phyloP scores from a whole-genome alignment of 75 land plant genomes.

The Picea sitchensis region DNA sequence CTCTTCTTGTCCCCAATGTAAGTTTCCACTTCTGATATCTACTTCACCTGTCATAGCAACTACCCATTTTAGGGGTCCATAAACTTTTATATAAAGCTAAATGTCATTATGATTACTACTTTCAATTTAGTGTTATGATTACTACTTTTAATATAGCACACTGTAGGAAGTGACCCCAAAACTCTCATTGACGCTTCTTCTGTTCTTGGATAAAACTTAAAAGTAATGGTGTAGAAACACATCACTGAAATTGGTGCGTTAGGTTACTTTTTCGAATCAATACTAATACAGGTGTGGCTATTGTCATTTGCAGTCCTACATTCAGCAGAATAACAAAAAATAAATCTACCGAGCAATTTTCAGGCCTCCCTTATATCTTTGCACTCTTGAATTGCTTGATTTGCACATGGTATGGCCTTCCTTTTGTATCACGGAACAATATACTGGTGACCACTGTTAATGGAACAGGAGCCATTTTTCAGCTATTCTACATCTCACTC shows the following conservation, averaged over 20 bases:
- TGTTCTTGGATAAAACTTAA: background rate
- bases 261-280: background rate
- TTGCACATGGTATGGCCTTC: background rate
- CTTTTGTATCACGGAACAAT: background rate
- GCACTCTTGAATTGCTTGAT: conserved; percentile 25
- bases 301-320: conserved; percentile 58
- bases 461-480: background rate
- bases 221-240: too few species aligned
- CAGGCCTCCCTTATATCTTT: conserved; percentile 83
- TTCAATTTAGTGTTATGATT: too few species aligned
- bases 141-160: too few species aligned
- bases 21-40: conserved; percentile 20
- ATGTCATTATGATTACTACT: too few species aligned
- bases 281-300: background rate
- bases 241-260: background rate
- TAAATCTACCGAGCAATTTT: conserved; percentile 73
- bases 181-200: background rate
- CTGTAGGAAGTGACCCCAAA: background rate
- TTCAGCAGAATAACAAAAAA: conserved; percentile 62
- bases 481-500: background rate
- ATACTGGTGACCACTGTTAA: background rate
- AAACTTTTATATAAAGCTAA: background rate
- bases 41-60: background rate
- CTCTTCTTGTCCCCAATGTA: conserved; percentile 84
- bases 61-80: background rate